phyloP scores from a whole-genome alignment of 169 alveolate genomes.

The Plasmodium gonderi region DNA sequence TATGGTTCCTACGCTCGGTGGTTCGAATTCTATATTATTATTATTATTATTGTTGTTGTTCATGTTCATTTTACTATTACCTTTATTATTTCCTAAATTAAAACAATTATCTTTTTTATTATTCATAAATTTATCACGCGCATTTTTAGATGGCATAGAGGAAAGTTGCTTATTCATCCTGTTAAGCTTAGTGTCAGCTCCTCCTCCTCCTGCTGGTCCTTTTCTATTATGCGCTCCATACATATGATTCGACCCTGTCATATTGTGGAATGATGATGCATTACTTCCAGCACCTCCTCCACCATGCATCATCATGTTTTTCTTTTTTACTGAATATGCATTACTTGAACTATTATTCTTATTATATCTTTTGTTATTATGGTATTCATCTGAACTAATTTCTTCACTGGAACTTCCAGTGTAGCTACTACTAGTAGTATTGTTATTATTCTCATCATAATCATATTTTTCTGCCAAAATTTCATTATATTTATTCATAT shows the following conservation, averaged over 20 bases:
- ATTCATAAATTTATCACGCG: neutral
- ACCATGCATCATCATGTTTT: neutral
- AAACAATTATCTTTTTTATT: constrained; percentile 22
- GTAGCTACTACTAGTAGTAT: neutral
- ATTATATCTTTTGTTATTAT: neutral
- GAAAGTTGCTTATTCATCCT: constrained; percentile 6
- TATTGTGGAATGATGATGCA: neutral
- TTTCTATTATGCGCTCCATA: neutral
- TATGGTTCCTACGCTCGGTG: constrained; percentile 85
- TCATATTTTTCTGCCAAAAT: constrained; percentile 37
- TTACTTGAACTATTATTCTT: constrained; percentile 15
- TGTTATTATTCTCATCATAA: constrained; percentile 18
- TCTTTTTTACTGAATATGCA: neutral
- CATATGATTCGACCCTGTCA: constrained; percentile 22
- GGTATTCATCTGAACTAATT: neutral
- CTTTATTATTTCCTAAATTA: neutral
- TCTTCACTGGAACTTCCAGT: constrained; percentile 29
- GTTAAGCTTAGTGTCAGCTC: neutral
- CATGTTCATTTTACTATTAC: neutral
- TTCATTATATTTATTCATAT: constrained; percentile 77
- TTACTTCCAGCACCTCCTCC: neutral
- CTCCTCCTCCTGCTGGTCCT: constrained; percentile 2
- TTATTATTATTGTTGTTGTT: neutral
- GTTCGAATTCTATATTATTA: constrained; percentile 58
- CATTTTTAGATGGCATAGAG: neutral